Base-by-base conservation (phyloP, 345 rosid genomes). In the Bretschneidera sinensis region DNA sequence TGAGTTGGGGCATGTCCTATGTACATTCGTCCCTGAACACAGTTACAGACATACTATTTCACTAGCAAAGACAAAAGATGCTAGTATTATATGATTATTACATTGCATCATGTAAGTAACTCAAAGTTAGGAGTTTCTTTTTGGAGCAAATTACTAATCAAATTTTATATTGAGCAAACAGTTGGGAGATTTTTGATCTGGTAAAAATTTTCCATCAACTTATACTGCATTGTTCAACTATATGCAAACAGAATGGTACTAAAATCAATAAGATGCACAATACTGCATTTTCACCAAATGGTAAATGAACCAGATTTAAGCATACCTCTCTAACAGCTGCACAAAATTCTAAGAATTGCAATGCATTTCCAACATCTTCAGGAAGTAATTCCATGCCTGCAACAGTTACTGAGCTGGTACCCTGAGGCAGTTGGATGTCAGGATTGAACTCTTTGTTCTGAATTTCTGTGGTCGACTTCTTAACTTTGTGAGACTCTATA, bases 301-400 rank as follows among this genome's bases (percentile, higher is more conserved):
- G 55, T 54, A 48, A 48, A 57, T 8, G 11, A 21, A 31, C 24
- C 2, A 28, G 20, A 72, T 16, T 18, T 50, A 57, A 51, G 35
- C 58, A 51, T 76, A 83, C 99, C 97, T 79, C 67, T 48, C 81
- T 81, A 75, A 94, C 89, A 72, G 95, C 80, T 39, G 83, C 72
- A 77, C 90, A 87, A 66, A 94, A 94, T 66, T 87, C 90, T 47
- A 87, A 54, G 67, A 94, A 90, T 63, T 89, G 99, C 59, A 94
- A 69, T 58, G 81, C 85, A 28, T 77, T 70, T 43, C 96, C 99
- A 55, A 66, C 83, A 73, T 73, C 68, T 64, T 84, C 78, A 54
- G 84, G 74, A 56, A 81, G 57, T 48, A 94, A 62, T 49, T 87
- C 88, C 60, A 83, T 49, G 28, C 87, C 92, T 19, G 84, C 80